Evolutionary conservation across 345 rosid species (phyloP), one percentile per base, ranked within the genome.

Genomic region (Populus simonii): DNA sequence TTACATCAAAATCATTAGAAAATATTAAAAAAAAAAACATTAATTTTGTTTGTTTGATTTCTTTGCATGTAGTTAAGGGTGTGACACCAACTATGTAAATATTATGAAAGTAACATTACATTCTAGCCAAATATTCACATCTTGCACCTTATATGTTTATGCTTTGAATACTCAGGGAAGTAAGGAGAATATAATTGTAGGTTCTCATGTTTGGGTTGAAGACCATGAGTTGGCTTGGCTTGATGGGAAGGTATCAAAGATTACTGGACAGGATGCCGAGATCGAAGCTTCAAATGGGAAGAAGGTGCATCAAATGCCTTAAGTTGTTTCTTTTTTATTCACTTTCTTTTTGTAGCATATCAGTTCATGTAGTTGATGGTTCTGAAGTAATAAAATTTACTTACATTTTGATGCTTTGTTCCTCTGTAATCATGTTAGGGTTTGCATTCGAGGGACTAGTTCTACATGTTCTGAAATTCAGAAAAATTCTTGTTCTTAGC

Each of bases 151-250:
- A 8, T 18, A 47, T 43, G 17, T 53, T 36, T 5, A 15, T 66
- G 23, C 2, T 36, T 16, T 38, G 15, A 27, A 65, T 75, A 23
- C 68, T 84, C 88, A 95, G 99, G 99, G 88, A 83, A 89, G 94
- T 83, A 84, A 89, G 2, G 98, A 89, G 70, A 95, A 93, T 78
- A 93, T 95, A 69, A 92, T 85, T 73, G 97, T 91, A 4, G 96
- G 99, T 72, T 95, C 99, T 82, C 92, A 95, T 35, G 92, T 92
- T 80, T 95, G 98, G 99, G 89, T 81, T 38, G 99, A 93, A 85
- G 96, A 95, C 83, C 68, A 88, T 12, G 92, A 86, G 0, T 43
- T 73, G 61, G 92, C 96, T 82, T 95, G 99, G 98, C 78, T 89
- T 80, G 93, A 91, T 79, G 99, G 99, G 57, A 80, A 71, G 71